phyloP scores from a whole-genome alignment of 164 flowering plant genomes.

The Tinospora cordifolia region DNA sequence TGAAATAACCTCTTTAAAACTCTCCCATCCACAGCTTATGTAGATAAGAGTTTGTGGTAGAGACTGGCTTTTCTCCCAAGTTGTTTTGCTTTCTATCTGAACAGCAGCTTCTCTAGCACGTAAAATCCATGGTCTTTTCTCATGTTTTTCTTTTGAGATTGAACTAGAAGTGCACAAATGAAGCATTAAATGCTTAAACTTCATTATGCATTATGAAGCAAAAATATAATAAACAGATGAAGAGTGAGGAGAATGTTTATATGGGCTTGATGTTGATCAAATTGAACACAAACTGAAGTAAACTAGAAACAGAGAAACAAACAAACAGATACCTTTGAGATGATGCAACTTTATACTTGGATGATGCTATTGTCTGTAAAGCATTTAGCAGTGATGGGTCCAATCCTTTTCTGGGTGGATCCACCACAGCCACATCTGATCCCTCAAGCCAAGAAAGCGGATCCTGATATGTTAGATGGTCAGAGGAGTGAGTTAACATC shows the following conservation, averaged over 20 bases:
- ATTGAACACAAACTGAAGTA: neutral
- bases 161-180: slow-evolving; percentile 26
- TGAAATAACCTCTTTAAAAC: slow-evolving; percentile 75
- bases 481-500: neutral
- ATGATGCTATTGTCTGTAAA: slow-evolving; percentile 36
- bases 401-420: slow-evolving; percentile 95
- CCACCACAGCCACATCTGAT: slow-evolving; percentile 83
- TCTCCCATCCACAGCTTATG: slow-evolving; percentile 97
- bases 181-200: neutral
- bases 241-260: neutral
- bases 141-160: slow-evolving; percentile 41
- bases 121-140: slow-evolving; percentile 91
- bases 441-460: slow-evolving; percentile 84
- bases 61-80: slow-evolving; percentile 29
- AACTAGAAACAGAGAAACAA: slow-evolving; percentile 3
- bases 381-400: slow-evolving; percentile 58
- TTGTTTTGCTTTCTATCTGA: slow-evolving; percentile 37
- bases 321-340: slow-evolving; percentile 40
- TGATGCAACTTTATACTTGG: slow-evolving; percentile 32
- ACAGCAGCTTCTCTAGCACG: slow-evolving; percentile 73
- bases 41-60: slow-evolving; percentile 79
- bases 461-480: slow-evolving; percentile 36
- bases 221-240: neutral
- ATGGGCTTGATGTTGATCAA: neutral
- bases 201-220: neutral